Base-by-base conservation (phyloP, 2,329 filamentous ascomycete genomes). In the Trichoderma aggressivum region DNA sequence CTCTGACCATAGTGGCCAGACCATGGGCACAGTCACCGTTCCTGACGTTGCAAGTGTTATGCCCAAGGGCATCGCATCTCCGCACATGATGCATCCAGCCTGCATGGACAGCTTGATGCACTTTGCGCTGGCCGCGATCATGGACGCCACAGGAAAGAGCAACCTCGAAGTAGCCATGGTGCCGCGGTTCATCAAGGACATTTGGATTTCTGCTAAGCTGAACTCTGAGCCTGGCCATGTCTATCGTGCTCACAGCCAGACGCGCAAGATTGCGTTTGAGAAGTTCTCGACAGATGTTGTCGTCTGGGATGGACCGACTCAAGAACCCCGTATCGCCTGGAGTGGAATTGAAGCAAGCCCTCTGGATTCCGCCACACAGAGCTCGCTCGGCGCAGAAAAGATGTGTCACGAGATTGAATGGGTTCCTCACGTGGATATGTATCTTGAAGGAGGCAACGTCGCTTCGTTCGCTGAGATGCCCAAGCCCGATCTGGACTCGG, bases 51-150 rank as follows among this genome's bases (percentile, higher is more conserved):
- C 56, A 30, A 56, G 58, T 26, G 60, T 68, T n/a, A 73, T 73
- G 72, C 72, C 72, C 8, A 69, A 71, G 39, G 71, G 69, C 21
- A 69, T 43, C 53, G 60, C 36, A n/a, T 64, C 72, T 28, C 43
- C 56, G 26, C 73, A 74, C 43, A 26, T 73, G 21, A 64, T 74
- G 14, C 73, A 74, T 43, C 73, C 73, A 7, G 66, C 71, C 14
- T 71, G 71, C 18, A 72, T 74, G 55, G 73, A 74, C 16, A 70
- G 39, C 43, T 64, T 59, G 6, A 53, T 71, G n/a, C 70, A 72
- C 53, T 21, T 60, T 43, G 60, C 70, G 53, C 43, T 70, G 36
- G 56, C 63, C 32, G 43, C 61, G 47, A 47, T 70, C 21, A 59
- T 70, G n/a, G 71, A 61, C 30, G 18, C 24, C 26, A 50, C 43